Evolutionary conservation across 2,329 filamentous ascomycete genomes (phyloP).

Genomic region (Talaromyces rugulosus): DNA sequence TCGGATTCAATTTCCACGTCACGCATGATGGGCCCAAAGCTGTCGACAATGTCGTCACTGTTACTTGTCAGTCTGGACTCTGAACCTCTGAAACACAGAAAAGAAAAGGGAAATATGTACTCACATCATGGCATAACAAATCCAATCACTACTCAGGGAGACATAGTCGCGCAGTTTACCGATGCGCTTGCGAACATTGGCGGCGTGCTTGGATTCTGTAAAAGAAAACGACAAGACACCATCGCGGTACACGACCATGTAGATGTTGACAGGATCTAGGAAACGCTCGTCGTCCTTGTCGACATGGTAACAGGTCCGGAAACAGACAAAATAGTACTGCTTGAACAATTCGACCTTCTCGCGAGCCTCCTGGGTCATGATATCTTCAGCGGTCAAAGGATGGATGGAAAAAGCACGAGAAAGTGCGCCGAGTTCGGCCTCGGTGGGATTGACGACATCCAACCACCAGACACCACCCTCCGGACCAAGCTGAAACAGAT

Average conservation of each 20-base stretch:
- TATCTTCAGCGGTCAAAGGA: constrained; percentile 93
- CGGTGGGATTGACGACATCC: constrained; percentile 84
- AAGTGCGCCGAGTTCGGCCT: constrained; percentile 81
- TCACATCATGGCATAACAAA: constrained; percentile 96
- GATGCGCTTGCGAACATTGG: constrained; percentile 87
- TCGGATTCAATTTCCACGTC: constrained; percentile 87
- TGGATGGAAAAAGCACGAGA: constrained; percentile 95
- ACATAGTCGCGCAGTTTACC: constrained; percentile 92
- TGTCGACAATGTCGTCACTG: constrained; percentile 94
- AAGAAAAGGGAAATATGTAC: constrained; percentile 25
- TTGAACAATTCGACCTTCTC: constrained; percentile 98
- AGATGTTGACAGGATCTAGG: constrained; percentile 92
- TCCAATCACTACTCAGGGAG: constrained; percentile 93
- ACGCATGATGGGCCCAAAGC: constrained; percentile 83
- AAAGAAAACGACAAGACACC: constrained; percentile 95
- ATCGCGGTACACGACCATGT: constrained; percentile 94
- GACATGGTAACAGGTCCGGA: constrained; percentile 84
- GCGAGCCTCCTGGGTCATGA: constrained; percentile 87
- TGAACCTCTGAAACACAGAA: background rate
- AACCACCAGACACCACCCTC: constrained; percentile 96
- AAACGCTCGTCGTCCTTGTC: constrained; percentile 76
- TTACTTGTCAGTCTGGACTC: background rate
- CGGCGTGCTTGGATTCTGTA: constrained; percentile 77
- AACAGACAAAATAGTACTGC: constrained; percentile 97
- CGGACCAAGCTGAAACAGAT: constrained; percentile 70